Evolutionary conservation across 2,329 filamentous ascomycete species (phyloP).

Genomic region (Volutella citrinella): DNA sequence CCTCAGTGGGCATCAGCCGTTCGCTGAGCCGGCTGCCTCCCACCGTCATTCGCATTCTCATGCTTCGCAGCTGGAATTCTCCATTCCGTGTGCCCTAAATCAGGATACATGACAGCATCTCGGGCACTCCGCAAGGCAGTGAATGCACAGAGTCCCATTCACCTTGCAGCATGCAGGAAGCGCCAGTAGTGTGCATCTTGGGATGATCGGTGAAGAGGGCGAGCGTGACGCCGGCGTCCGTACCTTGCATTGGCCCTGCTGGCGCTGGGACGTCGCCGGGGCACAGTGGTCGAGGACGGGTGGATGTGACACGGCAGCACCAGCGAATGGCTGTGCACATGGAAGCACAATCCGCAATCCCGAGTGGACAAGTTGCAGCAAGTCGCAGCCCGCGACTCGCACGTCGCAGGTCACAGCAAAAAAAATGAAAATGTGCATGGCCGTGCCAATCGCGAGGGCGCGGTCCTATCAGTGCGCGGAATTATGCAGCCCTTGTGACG

Average conservation of each 20-base stretch:
- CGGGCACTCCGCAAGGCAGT: no score
- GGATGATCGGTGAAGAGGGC: background rate
- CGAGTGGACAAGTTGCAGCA: conserved; percentile 25
- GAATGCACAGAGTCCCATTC: no score
- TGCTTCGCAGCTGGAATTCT: no score
- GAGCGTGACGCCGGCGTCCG: conserved; percentile 1
- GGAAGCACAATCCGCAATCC: conserved; percentile 20
- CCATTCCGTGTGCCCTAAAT: no score
- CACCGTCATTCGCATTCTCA: no score
- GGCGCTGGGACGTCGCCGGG: no score
- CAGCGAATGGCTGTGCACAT: conserved; percentile 30
- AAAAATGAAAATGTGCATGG: conserved; percentile 10
- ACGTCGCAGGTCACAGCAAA: conserved; percentile 15
- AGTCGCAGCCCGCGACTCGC: conserved; percentile 18
- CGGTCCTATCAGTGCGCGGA: conserved; percentile 29
- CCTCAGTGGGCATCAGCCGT: no score
- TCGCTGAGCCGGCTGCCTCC: no score
- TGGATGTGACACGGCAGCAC: conserved; percentile 28
- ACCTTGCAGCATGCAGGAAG: no score
- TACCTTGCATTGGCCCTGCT: conserved; percentile 5
- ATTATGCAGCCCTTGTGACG: conserved; percentile 36
- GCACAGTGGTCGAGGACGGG: conserved; percentile 13
- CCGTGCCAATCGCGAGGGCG: conserved; percentile 17
- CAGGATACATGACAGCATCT: no score
- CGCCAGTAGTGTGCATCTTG: no score